A percentile compares a stretch with the other conserved stretches of the same genome.
Conservation (phyloP, 2,329 filamentous ascomycete genomes). For the Botrytis deweyae region DNA sequence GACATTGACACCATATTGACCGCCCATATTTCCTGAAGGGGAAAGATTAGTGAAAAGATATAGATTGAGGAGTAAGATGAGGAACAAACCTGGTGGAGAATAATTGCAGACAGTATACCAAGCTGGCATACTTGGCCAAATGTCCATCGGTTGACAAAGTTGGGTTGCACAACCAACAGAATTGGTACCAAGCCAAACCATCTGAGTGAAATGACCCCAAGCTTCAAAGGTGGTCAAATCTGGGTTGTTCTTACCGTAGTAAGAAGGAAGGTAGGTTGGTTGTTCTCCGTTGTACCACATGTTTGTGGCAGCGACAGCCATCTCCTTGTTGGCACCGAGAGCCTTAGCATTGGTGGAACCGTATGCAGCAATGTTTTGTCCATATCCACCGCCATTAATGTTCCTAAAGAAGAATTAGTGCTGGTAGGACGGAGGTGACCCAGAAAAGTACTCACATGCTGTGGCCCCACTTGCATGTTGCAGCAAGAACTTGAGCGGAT, state of each 20-base stretch:
- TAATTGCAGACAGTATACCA: conserved; percentile 92
- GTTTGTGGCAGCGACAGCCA: conserved; percentile 68
- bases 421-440: not conserved
- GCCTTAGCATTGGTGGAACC: conserved; percentile 45
- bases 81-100: conserved; percentile 33
- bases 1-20: conserved; percentile 21
- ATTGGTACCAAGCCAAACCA: conserved; percentile 65
- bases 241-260: conserved; percentile 60
- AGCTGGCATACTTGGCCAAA: conserved; percentile 40
- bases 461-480: conserved; percentile 28
- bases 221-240: conserved; percentile 60
- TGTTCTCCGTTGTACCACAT: conserved; percentile 90
- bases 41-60: not conserved
- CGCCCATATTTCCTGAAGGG: conserved; percentile 18
- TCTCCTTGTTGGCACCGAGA: conserved; percentile 50
- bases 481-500: conserved; percentile 22
- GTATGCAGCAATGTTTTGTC: conserved; percentile 84
- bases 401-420: conserved; percentile 40
- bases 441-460: conserved; percentile 58
- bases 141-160: conserved; percentile 52
- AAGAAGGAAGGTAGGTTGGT: conserved; percentile 49
- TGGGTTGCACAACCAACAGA: conserved; percentile 60
- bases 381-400: conserved; percentile 64
- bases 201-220: conserved; percentile 74
- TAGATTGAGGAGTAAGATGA: not conserved